Evolutionary conservation across 176 grass and related monocot genomes (phyloP).

Genomic region (Triticum timopheevii): DNA sequence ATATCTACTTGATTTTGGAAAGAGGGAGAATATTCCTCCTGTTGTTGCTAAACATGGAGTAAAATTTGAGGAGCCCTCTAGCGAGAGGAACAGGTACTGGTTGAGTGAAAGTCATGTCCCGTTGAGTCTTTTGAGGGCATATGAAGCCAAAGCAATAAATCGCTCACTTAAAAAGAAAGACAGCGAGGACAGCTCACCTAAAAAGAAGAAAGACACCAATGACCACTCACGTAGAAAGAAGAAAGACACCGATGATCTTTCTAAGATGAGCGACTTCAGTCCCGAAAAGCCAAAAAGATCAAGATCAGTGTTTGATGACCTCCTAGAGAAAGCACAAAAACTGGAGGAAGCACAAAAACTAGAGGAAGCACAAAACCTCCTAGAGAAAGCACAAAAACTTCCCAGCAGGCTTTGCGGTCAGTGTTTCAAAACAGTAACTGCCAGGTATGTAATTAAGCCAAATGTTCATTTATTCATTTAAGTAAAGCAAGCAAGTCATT

Average conservation of each 20-base stretch:
- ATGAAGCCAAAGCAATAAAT: slow-evolving; percentile 70
- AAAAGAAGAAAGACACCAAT: slow-evolving; percentile 33
- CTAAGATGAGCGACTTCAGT: slow-evolving; percentile 27
- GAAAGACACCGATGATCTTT: slow-evolving; percentile 40
- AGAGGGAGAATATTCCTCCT: slow-evolving; percentile 81
- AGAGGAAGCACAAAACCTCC: slow-evolving; percentile 58
- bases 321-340: slow-evolving; percentile 59
- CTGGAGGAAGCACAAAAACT: slow-evolving; percentile 55
- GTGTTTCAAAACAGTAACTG: slow-evolving; percentile 62
- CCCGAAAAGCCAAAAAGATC: slow-evolving; percentile 41
- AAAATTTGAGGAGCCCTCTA: slow-evolving; percentile 74
- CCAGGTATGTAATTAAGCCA: slow-evolving; percentile 50
- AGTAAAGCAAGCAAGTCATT: not conserved
- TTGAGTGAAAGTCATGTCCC: slow-evolving; percentile 80
- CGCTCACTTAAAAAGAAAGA: slow-evolving; percentile 86
- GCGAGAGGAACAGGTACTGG: slow-evolving; percentile 91
- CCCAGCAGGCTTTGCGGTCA: slow-evolving; percentile 63
- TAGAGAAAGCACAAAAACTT: slow-evolving; percentile 61
- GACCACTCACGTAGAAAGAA: slow-evolving; percentile 74
- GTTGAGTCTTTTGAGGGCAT: slow-evolving; percentile 80
- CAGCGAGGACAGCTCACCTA: slow-evolving; percentile 2
- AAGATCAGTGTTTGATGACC: slow-evolving; percentile 55
- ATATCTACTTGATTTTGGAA: slow-evolving; percentile 98
- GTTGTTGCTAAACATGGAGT: slow-evolving; percentile 79
- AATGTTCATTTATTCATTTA: slow-evolving; percentile 1